phyloP scores from a whole-genome alignment of 352 stramenopile genomes.

The Phytophthora pseudosyringae region DNA sequence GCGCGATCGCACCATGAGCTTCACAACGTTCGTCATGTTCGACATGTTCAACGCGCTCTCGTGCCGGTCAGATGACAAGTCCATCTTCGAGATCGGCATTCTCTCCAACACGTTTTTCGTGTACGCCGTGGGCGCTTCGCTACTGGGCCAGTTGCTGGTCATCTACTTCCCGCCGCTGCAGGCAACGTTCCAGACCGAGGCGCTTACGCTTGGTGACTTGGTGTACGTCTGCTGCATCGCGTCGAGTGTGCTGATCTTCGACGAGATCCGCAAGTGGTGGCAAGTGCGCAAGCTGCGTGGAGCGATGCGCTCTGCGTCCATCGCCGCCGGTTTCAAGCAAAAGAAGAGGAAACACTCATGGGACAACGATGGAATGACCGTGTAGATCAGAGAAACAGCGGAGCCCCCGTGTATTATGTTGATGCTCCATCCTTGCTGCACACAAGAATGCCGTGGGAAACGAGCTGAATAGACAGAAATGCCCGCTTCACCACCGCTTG shows the following conservation, averaged over 20 bases:
- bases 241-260: constrained; percentile 93
- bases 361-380: constrained; percentile 63
- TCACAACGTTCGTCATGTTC: constrained; percentile 99
- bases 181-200: constrained; percentile 96
- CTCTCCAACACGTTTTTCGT: constrained; percentile 95
- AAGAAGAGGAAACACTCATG: constrained; percentile 79
- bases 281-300: constrained; percentile 48
- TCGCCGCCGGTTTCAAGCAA: constrained; percentile 42
- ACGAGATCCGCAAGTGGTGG: constrained; percentile 94
- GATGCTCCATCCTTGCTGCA: constrained; percentile 15
- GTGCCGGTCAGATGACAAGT: constrained; percentile 95
- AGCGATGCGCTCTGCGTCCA: constrained; percentile 40
- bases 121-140: constrained; percentile 91
- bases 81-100: constrained; percentile 92
- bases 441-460: constrained; percentile 12
- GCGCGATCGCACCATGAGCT: constrained; percentile 98
- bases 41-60: constrained; percentile 98
- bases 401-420: constrained; percentile 28
- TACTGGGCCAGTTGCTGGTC: constrained; percentile 95
- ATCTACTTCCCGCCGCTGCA: constrained; percentile 98
- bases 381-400: constrained; percentile 40
- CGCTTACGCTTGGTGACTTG: constrained; percentile 93
- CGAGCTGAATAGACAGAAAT: constrained; percentile 40
- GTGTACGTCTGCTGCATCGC: constrained; percentile 92
- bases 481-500: constrained; percentile 7